phyloP scores from a whole-genome alignment of 2,329 filamentous ascomycete genomes.

The Ophiostoma sp. region DNA sequence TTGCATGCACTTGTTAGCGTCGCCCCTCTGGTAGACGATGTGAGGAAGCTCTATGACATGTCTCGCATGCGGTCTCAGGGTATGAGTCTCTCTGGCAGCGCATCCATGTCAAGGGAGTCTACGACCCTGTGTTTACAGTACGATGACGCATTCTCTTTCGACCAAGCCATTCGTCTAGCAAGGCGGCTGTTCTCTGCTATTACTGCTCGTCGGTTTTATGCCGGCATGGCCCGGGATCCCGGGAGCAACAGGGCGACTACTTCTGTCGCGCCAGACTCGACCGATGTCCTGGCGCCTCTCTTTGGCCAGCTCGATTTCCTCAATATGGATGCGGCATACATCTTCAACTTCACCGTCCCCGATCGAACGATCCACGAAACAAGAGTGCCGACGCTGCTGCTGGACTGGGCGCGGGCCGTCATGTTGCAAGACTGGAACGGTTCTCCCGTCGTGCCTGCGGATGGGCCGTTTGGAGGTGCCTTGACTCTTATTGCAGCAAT shows the following conservation, averaged over 20 bases:
- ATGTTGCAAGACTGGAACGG: constrained; percentile 79
- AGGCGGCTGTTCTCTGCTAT: constrained; percentile 55
- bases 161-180: constrained; percentile 54
- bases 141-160: constrained; percentile 58
- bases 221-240: constrained; percentile 35
- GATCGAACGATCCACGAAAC: constrained; percentile 54
- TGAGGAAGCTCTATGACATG: constrained; percentile 50
- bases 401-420: constrained; percentile 70
- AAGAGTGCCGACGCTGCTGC: constrained; percentile 49
- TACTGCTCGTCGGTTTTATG: constrained; percentile 46
- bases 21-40: constrained; percentile 46
- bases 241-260: neutral
- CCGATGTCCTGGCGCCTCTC: constrained; percentile 45
- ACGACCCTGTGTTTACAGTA: constrained; percentile 52
- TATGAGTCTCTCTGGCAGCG: constrained; percentile 44
- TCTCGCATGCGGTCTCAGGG: constrained; percentile 55
- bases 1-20: constrained; percentile 58
- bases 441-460: constrained; percentile 60
- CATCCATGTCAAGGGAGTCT: constrained; percentile 43
- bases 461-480: constrained; percentile 69
- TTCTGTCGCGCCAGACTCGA: neutral
- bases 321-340: constrained; percentile 40
- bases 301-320: constrained; percentile 51
- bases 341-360: constrained; percentile 45
- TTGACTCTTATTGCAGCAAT: constrained; percentile 67